phyloP scores from a whole-genome alignment of 805 yeast species.

The Ogataea parapolymorpha region DNA sequence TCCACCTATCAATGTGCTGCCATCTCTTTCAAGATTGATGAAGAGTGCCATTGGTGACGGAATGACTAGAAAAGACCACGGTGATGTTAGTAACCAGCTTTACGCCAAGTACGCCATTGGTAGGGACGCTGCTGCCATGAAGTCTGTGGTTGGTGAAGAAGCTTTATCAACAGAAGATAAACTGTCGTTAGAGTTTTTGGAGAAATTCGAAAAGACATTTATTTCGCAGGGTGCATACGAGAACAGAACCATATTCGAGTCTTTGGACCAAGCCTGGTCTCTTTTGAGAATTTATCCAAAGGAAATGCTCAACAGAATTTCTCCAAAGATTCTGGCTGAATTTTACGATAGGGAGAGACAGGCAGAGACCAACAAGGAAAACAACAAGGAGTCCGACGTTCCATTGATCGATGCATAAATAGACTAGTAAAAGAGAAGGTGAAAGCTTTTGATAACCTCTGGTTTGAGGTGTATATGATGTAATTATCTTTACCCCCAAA shows the following conservation, averaged over 20 bases:
- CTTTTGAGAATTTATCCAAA: slow-evolving; percentile 97
- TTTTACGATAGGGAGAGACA: slow-evolving; percentile 89
- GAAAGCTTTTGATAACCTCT: not conserved
- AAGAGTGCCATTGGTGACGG: slow-evolving; percentile 99
- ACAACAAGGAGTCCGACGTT: slow-evolving; percentile 19
- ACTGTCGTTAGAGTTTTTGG: slow-evolving; percentile 93
- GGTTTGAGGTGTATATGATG: slow-evolving; percentile 10
- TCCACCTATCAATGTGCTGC: slow-evolving; percentile 98
- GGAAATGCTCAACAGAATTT: slow-evolving; percentile 97
- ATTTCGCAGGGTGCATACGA: slow-evolving; percentile 97
- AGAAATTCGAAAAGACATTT: slow-evolving; percentile 94
- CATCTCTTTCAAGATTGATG: slow-evolving; percentile 97
- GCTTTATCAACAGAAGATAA: slow-evolving; percentile 97
- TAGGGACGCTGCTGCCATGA: slow-evolving; percentile 99
- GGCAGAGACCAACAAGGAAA: slow-evolving; percentile 37
- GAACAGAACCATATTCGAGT: slow-evolving; percentile 89
- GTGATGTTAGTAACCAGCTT: slow-evolving; percentile 98
- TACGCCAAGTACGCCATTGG: slow-evolving; percentile 99
- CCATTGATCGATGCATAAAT: slow-evolving; percentile 25
- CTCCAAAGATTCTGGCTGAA: slow-evolving; percentile 93
- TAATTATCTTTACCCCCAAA: slow-evolving; percentile 2
- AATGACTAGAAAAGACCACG: slow-evolving; percentile 99
- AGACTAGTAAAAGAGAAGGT: not conserved
- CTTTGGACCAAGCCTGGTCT: slow-evolving; percentile 97
- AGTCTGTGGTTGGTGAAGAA: slow-evolving; percentile 99